Percentiles rank a stretch among this genome's conserved stretches.
phyloP scores from a whole-genome alignment of 2,329 filamentous ascomycete genomes.

The Colletotrichum limetticola region DNA sequence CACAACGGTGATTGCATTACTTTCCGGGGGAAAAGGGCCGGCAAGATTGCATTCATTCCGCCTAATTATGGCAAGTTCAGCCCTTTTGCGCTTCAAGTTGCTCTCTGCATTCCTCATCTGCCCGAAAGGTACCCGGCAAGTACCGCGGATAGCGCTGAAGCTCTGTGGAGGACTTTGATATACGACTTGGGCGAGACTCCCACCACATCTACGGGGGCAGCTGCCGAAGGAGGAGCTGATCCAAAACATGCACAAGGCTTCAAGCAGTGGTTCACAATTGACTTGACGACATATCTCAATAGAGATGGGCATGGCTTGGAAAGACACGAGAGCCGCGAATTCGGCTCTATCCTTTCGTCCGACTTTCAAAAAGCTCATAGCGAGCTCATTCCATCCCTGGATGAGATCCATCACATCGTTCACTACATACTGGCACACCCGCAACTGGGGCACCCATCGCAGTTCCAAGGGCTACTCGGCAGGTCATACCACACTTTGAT shows the following conservation, averaged over 20 bases:
- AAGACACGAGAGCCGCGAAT: background rate
- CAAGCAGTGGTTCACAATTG: background rate
- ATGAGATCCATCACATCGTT: background rate
- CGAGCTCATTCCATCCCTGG: background rate
- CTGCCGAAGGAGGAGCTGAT: background rate
- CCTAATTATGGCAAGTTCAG: background rate
- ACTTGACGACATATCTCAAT: background rate
- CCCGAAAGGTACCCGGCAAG: background rate
- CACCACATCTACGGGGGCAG: too few relatives aligned
- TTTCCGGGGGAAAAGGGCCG: background rate
- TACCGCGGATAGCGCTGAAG: background rate
- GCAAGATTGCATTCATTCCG: background rate
- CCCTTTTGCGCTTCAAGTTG: background rate
- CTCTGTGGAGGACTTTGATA: background rate
- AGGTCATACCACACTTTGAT: background rate
- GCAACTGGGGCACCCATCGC: background rate
- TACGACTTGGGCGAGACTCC: background rate
- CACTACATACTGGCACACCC: background rate
- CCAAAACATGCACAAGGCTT: background rate
- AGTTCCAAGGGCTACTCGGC: background rate
- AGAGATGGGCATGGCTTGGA: background rate
- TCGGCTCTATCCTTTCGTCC: background rate
- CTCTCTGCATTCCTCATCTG: background rate
- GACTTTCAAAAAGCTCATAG: background rate
- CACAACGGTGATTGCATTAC: background rate